These are phyloP conservation scores for Fagus crenata DNA, from an alignment of 306 rosid species.

Conservation along the genomic window DNA sequence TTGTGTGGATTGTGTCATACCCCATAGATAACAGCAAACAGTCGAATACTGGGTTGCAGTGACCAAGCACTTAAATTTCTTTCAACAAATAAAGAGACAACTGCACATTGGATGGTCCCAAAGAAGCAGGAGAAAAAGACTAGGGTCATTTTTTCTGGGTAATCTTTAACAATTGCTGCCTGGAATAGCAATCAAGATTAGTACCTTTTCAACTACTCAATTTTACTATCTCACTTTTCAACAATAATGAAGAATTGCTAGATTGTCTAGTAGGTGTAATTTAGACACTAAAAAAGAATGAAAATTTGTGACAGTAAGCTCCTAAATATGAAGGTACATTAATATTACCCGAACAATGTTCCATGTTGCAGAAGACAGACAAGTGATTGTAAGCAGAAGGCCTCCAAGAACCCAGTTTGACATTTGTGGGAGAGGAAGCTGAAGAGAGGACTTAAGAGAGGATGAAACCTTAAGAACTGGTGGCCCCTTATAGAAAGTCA, in stretches of 20 bases:
- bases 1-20: constrained; percentile 14
- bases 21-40: constrained; percentile 25
- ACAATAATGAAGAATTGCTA: too few species aligned
- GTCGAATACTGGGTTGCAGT: constrained; percentile 32
- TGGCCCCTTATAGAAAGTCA: constrained; percentile 46
- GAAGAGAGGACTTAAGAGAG: constrained; percentile 1
- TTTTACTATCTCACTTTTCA: too few species aligned
- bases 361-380: constrained; percentile 41
- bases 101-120: constrained; percentile 29
- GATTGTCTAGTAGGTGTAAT: too few species aligned
- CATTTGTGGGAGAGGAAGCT: not conserved
- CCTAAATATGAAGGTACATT: not conserved
- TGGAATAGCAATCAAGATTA: constrained; percentile 5
- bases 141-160: constrained; percentile 41
- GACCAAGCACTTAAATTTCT: constrained; percentile 33
- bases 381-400: constrained; percentile 30
- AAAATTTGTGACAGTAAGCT: not conserved
- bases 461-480: constrained; percentile 19
- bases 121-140: constrained; percentile 45
- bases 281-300: not conserved
- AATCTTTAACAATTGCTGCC: constrained; percentile 34
- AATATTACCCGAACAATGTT: constrained; percentile 41
- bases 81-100: constrained; percentile 25
- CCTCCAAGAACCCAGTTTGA: constrained; percentile 45
- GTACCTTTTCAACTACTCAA: too few species aligned